These are phyloP conservation scores for Mrakia hoshinonis DNA, from an alignment of 768 basidiomycete species.

Conservation along the genomic window DNA sequence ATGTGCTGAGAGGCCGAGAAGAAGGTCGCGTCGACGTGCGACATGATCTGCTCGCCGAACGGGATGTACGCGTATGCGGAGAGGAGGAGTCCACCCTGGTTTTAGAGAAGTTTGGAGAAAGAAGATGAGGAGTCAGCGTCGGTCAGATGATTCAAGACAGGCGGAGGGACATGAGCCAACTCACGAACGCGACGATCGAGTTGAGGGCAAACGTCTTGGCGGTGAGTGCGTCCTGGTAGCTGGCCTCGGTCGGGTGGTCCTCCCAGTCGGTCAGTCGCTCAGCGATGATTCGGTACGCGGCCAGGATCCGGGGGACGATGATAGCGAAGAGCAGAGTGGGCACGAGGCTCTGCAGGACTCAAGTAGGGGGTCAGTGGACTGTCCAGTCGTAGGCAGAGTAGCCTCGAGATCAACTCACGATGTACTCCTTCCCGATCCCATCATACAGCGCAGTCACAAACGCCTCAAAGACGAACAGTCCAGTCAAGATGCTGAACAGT, in stretches of 20 bases:
- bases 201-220: slow-evolving; percentile 84
- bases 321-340: slow-evolving; percentile 77
- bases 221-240: slow-evolving; percentile 68
- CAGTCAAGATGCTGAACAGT: slow-evolving; percentile 53
- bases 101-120: too few relatives aligned
- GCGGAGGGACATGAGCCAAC: too few relatives aligned
- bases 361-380: background rate
- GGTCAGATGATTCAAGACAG: too few relatives aligned
- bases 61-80: slow-evolving; percentile 95
- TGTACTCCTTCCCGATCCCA: slow-evolving; percentile 68
- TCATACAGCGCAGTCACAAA: slow-evolving; percentile 82
- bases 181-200: slow-evolving; percentile 72
- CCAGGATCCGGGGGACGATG: slow-evolving; percentile 70
- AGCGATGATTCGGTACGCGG: slow-evolving; percentile 51
- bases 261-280: slow-evolving; percentile 71
- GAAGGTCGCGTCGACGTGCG: slow-evolving; percentile 39
- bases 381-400: background rate
- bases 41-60: slow-evolving; percentile 78
- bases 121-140: too few relatives aligned
- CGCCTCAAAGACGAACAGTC: slow-evolving; percentile 66
- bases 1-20: slow-evolving; percentile 7
- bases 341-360: slow-evolving; percentile 52
- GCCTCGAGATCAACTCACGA: slow-evolving; percentile 51
- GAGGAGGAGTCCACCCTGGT: slow-evolving; percentile 65
- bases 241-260: slow-evolving; percentile 74